phyloP scores from a whole-genome alignment of 768 basidiomycete genomes.

The Dioszegia hungarica region DNA sequence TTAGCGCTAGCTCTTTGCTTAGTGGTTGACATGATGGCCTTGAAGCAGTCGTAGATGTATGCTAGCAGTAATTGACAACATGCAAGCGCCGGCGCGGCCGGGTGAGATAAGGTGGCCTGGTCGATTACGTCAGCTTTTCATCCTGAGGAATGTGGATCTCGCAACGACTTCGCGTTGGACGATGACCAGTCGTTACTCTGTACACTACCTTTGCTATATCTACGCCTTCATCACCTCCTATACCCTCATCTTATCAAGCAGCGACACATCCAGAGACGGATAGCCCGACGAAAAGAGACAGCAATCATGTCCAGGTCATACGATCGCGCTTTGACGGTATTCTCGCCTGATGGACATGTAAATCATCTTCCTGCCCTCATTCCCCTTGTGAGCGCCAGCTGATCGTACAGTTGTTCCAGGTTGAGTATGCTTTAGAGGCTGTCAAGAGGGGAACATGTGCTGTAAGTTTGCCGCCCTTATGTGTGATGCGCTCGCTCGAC shows the following conservation, averaged over 20 bases:
- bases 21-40: background rate
- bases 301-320: conserved; percentile 82
- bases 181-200: conserved; percentile 1
- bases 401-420: conserved; percentile 56
- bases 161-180: background rate
- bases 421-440: conserved; percentile 98
- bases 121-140: background rate
- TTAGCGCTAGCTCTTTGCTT: conserved; percentile 21
- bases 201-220: too few relatives aligned
- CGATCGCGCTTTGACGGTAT: conserved; percentile 96
- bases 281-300: too few relatives aligned
- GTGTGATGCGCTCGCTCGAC: background rate
- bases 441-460: conserved; percentile 96
- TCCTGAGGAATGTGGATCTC: background rate
- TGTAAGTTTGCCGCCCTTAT: conserved; percentile 54
- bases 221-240: too few relatives aligned
- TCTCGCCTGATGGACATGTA: conserved; percentile 97
- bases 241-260: too few relatives aligned
- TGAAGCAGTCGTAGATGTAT: too few relatives aligned
- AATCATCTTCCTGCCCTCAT: conserved; percentile 18
- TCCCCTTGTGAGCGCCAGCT: conserved; percentile 10
- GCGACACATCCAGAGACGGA: too few relatives aligned
- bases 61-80: too few relatives aligned
- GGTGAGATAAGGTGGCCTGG: too few relatives aligned
- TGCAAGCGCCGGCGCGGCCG: too few relatives aligned